phyloP scores from a whole-genome alignment of 495 filamentous ascomycete genomes.

The Hyaloscypha bicolor region DNA sequence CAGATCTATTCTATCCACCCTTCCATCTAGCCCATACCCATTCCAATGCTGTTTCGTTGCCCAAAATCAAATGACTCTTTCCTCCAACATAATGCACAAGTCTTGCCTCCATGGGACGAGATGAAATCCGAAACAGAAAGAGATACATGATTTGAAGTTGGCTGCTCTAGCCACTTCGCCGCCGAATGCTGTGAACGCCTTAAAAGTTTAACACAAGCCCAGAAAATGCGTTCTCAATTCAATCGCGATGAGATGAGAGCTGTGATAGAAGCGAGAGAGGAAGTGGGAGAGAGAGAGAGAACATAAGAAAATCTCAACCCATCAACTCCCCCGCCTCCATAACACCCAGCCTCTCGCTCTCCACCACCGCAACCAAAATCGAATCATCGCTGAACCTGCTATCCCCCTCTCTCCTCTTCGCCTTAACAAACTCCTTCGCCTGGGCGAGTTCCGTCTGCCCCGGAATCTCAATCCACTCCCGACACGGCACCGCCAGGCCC shows the following conservation, averaged over 20 bases:
- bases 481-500: constrained; percentile 40
- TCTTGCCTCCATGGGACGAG: background rate
- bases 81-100: background rate
- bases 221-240: background rate
- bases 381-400: constrained; percentile 39
- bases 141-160: constrained; percentile 17
- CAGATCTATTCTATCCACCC: too few species aligned
- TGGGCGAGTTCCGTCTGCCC: constrained; percentile 42
- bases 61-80: background rate
- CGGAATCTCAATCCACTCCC: constrained; percentile 48
- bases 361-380: constrained; percentile 46
- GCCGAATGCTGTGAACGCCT: constrained; percentile 1
- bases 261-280: background rate
- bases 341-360: constrained; percentile 45
- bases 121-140: background rate
- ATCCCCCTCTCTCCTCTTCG: constrained; percentile 23
- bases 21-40: too few species aligned
- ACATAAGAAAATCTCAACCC: constrained; percentile 3
- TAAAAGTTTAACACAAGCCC: background rate
- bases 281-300: background rate
- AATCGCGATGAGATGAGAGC: background rate
- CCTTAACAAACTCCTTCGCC: constrained; percentile 42
- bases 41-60: too few species aligned
- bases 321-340: constrained; percentile 41
- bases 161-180: constrained; percentile 19